Conservation (phyloP, 2,329 filamentous ascomycete species). For the Mycosphaerelloides madeirae region DNA sequence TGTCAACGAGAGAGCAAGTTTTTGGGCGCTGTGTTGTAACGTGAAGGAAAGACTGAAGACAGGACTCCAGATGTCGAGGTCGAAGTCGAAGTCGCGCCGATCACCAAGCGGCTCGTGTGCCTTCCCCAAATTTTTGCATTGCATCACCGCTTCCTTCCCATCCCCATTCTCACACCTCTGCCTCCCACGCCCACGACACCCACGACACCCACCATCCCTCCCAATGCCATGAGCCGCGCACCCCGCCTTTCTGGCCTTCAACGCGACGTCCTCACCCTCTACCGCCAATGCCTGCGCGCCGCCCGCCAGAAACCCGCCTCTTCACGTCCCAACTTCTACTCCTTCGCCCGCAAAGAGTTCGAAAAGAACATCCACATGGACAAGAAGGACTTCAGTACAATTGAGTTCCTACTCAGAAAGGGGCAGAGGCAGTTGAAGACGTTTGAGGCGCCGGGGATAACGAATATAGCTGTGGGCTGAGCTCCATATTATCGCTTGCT, state of each 20-base stretch:
- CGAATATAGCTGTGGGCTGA: conserved; percentile 57
- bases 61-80: too few species aligned
- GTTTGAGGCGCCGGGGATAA: conserved; percentile 75
- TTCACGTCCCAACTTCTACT: conserved; percentile 29
- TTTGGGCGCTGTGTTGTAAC: too few species aligned
- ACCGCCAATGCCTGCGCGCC: conserved; percentile 78
- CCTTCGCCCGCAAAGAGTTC: conserved; percentile 58
- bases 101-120: too few species aligned
- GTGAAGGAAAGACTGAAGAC: too few species aligned
- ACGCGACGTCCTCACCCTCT: conserved; percentile 78
- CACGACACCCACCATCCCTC: not conserved
- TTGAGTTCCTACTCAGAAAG: conserved; percentile 80
- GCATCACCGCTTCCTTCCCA: too few species aligned
- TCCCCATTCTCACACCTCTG: too few species aligned
- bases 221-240: conserved; percentile 31
- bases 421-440: conserved; percentile 76
- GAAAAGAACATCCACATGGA: conserved; percentile 62
- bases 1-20: too few species aligned
- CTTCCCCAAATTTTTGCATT: too few species aligned
- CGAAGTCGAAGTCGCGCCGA: too few species aligned
- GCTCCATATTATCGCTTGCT: too few species aligned
- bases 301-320: conserved; percentile 68
- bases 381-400: conserved; percentile 79
- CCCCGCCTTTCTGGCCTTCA: conserved; percentile 72
- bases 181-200: not conserved